Conservation (phyloP, 23 red algal species). For the Gracilariopsis chorda region DNA sequence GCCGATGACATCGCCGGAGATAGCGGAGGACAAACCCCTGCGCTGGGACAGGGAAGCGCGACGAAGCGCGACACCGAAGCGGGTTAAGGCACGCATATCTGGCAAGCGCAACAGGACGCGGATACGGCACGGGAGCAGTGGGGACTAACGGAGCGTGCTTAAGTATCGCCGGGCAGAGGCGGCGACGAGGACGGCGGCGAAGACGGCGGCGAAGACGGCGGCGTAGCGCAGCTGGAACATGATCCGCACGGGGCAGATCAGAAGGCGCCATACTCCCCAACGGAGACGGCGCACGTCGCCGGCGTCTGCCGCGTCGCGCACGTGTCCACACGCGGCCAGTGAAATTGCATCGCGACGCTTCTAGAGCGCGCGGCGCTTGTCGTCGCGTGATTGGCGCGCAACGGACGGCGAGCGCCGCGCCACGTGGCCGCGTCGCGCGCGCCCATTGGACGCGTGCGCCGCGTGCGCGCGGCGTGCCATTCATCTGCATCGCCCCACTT, state of each 20-base stretch:
- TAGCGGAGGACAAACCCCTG: slow-evolving; percentile 53
- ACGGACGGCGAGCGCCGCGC: too few species aligned
- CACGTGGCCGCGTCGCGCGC: too few species aligned
- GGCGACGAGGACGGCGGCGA: too few species aligned
- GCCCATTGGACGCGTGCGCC: too few species aligned
- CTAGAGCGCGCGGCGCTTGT: background rate
- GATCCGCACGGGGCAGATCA: background rate
- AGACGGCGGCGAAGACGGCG: background rate
- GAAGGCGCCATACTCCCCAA: too few species aligned
- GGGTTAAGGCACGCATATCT: slow-evolving; percentile 30
- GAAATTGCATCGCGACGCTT: background rate
- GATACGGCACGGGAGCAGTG: background rate
- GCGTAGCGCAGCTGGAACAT: background rate
- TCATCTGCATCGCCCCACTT: background rate
- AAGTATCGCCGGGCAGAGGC: too few species aligned
- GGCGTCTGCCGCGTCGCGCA: background rate
- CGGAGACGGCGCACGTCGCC: too few species aligned
- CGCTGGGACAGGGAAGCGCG: slow-evolving; percentile 14
- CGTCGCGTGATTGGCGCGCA: background rate
- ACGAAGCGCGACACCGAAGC: slow-evolving; percentile 38
- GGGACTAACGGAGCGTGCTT: background rate
- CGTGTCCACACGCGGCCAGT: background rate
- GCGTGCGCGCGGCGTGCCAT: background rate
- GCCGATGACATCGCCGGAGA: slow-evolving; percentile 95
- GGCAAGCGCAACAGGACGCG: background rate